Evolutionary conservation across 106 monocot species (phyloP).

Genomic region (Hemerocallis citrina): DNA sequence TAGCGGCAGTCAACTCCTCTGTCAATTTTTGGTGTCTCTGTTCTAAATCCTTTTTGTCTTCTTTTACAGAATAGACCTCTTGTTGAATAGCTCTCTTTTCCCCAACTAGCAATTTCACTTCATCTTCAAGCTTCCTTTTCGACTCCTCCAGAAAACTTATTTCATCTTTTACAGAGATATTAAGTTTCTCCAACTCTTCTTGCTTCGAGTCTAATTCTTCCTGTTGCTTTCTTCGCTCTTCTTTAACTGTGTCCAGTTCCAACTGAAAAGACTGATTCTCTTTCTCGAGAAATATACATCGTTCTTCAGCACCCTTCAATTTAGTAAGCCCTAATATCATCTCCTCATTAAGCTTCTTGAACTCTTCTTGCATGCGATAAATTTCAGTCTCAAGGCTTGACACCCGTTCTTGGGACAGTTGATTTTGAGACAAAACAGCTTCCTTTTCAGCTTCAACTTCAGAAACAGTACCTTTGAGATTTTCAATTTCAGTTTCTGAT

Average conservation of each 20-base stretch:
- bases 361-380: constrained; percentile 25
- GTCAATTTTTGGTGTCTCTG: constrained; percentile 23
- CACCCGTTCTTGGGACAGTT: constrained; percentile 39
- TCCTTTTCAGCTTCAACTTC: constrained; percentile 50
- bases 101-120: constrained; percentile 3
- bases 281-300: constrained; percentile 24
- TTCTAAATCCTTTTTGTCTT: constrained; percentile 27
- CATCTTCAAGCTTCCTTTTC: constrained; percentile 19
- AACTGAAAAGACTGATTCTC: constrained; percentile 21
- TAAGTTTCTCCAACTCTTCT: constrained; percentile 24
- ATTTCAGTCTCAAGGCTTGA: constrained; percentile 46
- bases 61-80: constrained; percentile 19
- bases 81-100: constrained; percentile 34
- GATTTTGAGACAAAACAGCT: constrained; percentile 37
- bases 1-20: constrained; percentile 32
- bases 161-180: constrained; percentile 22
- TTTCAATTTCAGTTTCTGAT: constrained; percentile 25
- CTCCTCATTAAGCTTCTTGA: constrained; percentile 47
- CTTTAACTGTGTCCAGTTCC: constrained; percentile 23
- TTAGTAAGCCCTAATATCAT: constrained; percentile 13
- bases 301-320: constrained; percentile 29
- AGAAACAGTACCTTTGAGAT: constrained; percentile 32
- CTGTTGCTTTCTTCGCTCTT: constrained; percentile 14
- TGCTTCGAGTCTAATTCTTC: constrained; percentile 7
- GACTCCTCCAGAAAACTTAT: constrained; percentile 22